phyloP scores from a whole-genome alignment of 495 filamentous ascomycete genomes.

The Annulohypoxylon bovei region DNA sequence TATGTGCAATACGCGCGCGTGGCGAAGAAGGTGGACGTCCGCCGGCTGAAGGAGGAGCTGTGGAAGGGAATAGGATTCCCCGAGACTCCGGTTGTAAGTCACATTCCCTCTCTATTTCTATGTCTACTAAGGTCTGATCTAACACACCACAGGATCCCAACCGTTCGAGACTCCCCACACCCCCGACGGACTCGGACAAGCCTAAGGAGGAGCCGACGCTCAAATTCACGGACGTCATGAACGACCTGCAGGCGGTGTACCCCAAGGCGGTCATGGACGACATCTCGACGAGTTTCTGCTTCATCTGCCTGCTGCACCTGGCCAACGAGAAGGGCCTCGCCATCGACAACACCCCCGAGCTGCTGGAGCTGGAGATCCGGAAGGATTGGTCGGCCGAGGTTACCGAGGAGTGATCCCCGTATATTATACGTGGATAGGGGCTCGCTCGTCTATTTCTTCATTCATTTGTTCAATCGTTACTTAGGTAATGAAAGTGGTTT shows the following conservation, averaged over 20 bases:
- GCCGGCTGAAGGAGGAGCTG: constrained; percentile 92
- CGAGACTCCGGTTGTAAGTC: constrained; percentile 53
- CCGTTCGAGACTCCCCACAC: constrained; percentile 46
- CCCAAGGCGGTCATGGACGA: constrained; percentile 84
- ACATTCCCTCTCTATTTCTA: not conserved
- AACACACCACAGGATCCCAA: constrained; percentile 40
- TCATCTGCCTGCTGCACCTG: constrained; percentile 94
- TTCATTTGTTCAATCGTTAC: not conserved
- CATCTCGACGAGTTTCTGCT: constrained; percentile 96
- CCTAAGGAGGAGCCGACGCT: constrained; percentile 58
- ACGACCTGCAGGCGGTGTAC: constrained; percentile 85
- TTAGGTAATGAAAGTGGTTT: not conserved
- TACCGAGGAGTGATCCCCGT: constrained; percentile 37
- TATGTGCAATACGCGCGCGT: constrained; percentile 96
- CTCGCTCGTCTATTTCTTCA: not conserved
- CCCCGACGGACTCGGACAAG: constrained; percentile 36
- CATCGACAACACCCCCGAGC: constrained; percentile 65
- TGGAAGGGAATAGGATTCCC: constrained; percentile 88
- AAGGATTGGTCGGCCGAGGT: constrained; percentile 67
- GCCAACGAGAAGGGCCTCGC: constrained; percentile 97
- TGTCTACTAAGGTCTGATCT: not conserved
- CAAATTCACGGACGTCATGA: constrained; percentile 92
- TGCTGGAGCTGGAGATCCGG: constrained; percentile 66
- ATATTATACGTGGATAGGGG: not conserved
- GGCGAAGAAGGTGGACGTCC: constrained; percentile 99